phyloP scores from a whole-genome alignment of 2,329 filamentous ascomycete species.

The Metarhizium sp. region DNA sequence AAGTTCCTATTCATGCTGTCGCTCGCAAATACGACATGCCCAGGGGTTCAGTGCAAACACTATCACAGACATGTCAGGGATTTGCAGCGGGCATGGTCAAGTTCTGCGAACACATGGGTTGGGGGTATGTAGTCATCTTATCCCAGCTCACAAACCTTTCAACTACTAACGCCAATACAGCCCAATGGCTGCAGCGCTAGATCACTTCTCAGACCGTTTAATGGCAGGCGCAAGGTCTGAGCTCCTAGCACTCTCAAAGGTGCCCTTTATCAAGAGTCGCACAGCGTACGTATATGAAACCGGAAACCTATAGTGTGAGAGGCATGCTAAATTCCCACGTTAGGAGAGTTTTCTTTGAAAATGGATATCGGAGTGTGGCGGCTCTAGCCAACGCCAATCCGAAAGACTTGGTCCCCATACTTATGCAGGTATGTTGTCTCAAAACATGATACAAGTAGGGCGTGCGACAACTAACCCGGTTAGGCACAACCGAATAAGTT shows the following conservation, averaged over 20 bases:
- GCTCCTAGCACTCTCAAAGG: conserved; percentile 59
- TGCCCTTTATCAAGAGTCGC: conserved; percentile 68
- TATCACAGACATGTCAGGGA: conserved; percentile 67
- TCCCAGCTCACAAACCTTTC: not conserved
- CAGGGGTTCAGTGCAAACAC: conserved; percentile 60
- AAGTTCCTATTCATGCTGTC: conserved; percentile 60
- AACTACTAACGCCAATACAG: conserved; percentile 23
- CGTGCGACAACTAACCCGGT: conserved; percentile 1
- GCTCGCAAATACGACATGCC: conserved; percentile 62
- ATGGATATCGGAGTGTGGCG: conserved; percentile 60
- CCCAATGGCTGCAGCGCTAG: conserved; percentile 60
- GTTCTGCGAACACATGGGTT: conserved; percentile 69
- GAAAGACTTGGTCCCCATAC: conserved; percentile 58
- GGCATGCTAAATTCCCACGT: not conserved
- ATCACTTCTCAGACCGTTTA: conserved; percentile 67
- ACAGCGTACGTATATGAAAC: conserved; percentile 43
- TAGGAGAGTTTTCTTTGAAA: conserved; percentile 60
- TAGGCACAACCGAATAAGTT: conserved; percentile 60
- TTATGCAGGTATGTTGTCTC: conserved; percentile 49
- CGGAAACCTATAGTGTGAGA: not conserved
- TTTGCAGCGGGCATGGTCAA: conserved; percentile 74
- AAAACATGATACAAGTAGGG: not conserved
- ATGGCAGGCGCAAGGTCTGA: conserved; percentile 64
- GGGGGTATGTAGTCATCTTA: conserved; percentile 39
- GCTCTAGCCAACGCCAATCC: conserved; percentile 60